Evolutionary conservation across 2,329 filamentous ascomycete genomes (phyloP).

Genomic region (Thermothelomyces thermophilus): DNA sequence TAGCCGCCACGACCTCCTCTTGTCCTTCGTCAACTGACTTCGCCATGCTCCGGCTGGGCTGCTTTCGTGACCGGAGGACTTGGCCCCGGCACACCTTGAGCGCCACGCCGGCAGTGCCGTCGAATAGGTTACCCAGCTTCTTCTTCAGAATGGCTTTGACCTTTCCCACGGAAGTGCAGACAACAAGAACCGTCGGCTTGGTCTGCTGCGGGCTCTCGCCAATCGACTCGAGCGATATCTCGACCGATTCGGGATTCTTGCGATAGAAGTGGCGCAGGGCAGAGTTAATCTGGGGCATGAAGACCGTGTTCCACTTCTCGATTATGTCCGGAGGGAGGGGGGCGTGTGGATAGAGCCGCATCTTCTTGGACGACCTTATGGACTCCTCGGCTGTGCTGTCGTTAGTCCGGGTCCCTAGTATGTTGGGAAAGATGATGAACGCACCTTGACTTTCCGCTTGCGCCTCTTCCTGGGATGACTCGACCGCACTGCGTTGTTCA

Average conservation of each 20-base stretch:
- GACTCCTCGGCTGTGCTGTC: slow-evolving; percentile 12
- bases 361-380: slow-evolving; percentile 27
- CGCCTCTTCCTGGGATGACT: neutral
- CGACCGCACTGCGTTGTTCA: no score
- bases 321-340: slow-evolving; percentile 53
- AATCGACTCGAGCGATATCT: slow-evolving; percentile 69
- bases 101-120: slow-evolving; percentile 53
- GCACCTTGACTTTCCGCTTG: slow-evolving; percentile 4
- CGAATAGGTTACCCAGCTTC: slow-evolving; percentile 59
- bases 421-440: neutral
- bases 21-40: slow-evolving; percentile 32
- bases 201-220: slow-evolving; percentile 61
- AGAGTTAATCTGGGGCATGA: slow-evolving; percentile 68
- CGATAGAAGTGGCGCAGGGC: slow-evolving; percentile 64
- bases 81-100: slow-evolving; percentile 68
- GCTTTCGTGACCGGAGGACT: slow-evolving; percentile 53
- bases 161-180: slow-evolving; percentile 68
- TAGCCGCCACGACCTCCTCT: slow-evolving; percentile 46
- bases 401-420: neutral
- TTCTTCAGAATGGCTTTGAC: slow-evolving; percentile 66
- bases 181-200: slow-evolving; percentile 67
- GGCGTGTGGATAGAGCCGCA: slow-evolving; percentile 55
- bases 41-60: slow-evolving; percentile 37
- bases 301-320: slow-evolving; percentile 62
- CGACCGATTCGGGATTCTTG: slow-evolving; percentile 68